Evolutionary conservation across 371 early-diverging fungal species (phyloP), one percentile per base, ranked within the genome.

Genomic region (Mucor indicus): DNA sequence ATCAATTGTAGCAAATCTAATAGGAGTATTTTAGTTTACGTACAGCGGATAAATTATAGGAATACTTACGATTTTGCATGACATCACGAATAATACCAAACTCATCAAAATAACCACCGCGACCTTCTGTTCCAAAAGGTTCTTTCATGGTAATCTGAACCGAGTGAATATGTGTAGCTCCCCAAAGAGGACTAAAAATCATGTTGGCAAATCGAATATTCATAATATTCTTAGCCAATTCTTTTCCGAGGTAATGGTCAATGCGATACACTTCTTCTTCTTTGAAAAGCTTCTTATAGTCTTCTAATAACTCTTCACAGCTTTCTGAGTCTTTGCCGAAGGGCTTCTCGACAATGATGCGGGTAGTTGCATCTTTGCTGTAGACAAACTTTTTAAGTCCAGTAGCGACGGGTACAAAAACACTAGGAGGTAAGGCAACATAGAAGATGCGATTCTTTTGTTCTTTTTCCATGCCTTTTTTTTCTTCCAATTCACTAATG

Each of bases 321-420:
- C 84, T 86, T 11, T 91, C 90, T 3, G 86, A 77, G 59, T 95
- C 96, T 60, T 86, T 87, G 13, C 99, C 99, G 83, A 98, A 98
- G 0, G 99, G 99, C 69, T 99, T 99, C 64, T 99, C 99, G 13
- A 99, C 99, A n/a, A 99, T 83, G 36, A 96, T 84, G 32, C 99
- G 51, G 10, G 87, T 81, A 60, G 83, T 90, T 21, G 54, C 56
- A 5, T 83, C 87, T 16, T 64, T 53, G 11, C 59, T 49, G 13
- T 89, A 89, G 25, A 82, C 74, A 49, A 81, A 62, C 12, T 80
- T 75, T 56, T 84, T 83, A 40, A 96, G 45, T 17, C 90, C 86
- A 10, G 54, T 63, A 9, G 95, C 83, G 7, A 97, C 93, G 4
- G 79, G 66, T 21, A 89, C 80, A 72, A 98, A 99, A 20, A 95